Percentiles rank a stretch among this genome's conserved stretches.
Conservation (phyloP, 805 yeast species). For the Kluyveromyces nonfermentans region DNA sequence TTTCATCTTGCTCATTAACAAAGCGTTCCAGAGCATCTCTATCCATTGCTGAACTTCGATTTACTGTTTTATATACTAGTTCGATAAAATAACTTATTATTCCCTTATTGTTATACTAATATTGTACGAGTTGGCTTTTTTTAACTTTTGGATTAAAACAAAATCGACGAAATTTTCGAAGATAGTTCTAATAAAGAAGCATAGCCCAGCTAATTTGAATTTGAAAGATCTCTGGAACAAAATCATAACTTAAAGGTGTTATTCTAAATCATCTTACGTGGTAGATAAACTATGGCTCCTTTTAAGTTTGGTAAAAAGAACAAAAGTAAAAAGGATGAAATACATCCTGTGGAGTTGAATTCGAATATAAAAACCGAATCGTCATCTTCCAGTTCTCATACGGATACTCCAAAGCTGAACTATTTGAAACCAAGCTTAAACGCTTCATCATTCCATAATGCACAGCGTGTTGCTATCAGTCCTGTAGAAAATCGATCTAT, state of each 20-base stretch:
- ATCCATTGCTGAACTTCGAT: background rate
- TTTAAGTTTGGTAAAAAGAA: slow-evolving; percentile 48
- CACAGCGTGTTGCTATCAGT: slow-evolving; percentile 4
- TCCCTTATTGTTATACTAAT: background rate
- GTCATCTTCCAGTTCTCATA: background rate
- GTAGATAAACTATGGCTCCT: slow-evolving; percentile 48
- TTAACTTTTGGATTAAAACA: background rate
- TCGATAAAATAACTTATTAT: too few species aligned
- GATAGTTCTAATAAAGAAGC: background rate
- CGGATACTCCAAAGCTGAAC: slow-evolving; percentile 6
- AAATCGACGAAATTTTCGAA: background rate
- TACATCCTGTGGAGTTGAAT: background rate
- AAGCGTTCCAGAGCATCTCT: slow-evolving; percentile 1
- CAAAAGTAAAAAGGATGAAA: slow-evolving; percentile 25
- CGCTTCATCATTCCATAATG: slow-evolving; percentile 4
- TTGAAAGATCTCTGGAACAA: too few species aligned
- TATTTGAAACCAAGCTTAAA: slow-evolving; percentile 5
- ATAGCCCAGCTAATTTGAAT: background rate
- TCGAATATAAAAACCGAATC: background rate
- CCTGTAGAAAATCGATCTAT: slow-evolving; percentile 25
- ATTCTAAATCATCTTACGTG: too few species aligned
- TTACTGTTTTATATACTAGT: too few species aligned
- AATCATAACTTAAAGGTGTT: too few species aligned
- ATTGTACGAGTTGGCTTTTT: background rate
- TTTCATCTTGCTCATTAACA: background rate